Percentiles rank a stretch among this genome's conserved stretches.
These are phyloP conservation scores for Fusarium guadeloupense DNA, from an alignment of 2,329 filamentous ascomycete species.

Conservation along the genomic window DNA sequence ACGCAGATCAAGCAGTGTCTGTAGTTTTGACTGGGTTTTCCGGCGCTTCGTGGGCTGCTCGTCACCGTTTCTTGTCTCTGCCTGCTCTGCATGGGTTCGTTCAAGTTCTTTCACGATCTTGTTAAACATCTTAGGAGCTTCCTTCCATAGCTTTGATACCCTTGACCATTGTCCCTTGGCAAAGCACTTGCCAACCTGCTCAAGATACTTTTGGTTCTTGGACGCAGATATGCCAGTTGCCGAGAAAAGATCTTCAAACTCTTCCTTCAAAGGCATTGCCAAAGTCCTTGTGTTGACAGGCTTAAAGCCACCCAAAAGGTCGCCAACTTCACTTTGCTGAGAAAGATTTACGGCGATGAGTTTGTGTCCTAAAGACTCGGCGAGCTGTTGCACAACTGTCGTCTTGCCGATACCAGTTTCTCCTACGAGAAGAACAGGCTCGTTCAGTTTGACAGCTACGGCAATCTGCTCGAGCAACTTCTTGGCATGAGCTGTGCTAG, in stretches of 20 bases:
- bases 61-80: slow-evolving; percentile 46
- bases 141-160: slow-evolving; percentile 85
- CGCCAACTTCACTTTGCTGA: slow-evolving; percentile 97
- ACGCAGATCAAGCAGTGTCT: slow-evolving; percentile 65
- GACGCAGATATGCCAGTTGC: slow-evolving; percentile 85
- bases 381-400: slow-evolving; percentile 92
- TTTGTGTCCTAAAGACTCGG: slow-evolving; percentile 83
- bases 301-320: slow-evolving; percentile 95
- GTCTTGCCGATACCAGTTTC: slow-evolving; percentile 99
- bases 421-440: slow-evolving; percentile 93
- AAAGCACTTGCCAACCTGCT: slow-evolving; percentile 81
- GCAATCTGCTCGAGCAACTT: slow-evolving; percentile 89
- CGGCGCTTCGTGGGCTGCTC: slow-evolving; percentile 75
- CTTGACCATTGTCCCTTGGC: slow-evolving; percentile 88
- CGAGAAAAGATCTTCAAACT: slow-evolving; percentile 89
- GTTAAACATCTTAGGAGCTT: slow-evolving; percentile 88
- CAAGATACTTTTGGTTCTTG: slow-evolving; percentile 88
- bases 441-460: slow-evolving; percentile 81
- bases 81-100: slow-evolving; percentile 54
- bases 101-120: slow-evolving; percentile 69
- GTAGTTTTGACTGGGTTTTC: slow-evolving; percentile 73
- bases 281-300: slow-evolving; percentile 90
- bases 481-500: slow-evolving; percentile 85
- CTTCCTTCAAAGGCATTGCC: slow-evolving; percentile 88
- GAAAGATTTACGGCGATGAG: slow-evolving; percentile 95